Evolutionary conservation across 129 eudicot genomes (phyloP), one percentile per base, ranked within the genome.

Genomic region (Chrysanthemum seticuspe): DNA sequence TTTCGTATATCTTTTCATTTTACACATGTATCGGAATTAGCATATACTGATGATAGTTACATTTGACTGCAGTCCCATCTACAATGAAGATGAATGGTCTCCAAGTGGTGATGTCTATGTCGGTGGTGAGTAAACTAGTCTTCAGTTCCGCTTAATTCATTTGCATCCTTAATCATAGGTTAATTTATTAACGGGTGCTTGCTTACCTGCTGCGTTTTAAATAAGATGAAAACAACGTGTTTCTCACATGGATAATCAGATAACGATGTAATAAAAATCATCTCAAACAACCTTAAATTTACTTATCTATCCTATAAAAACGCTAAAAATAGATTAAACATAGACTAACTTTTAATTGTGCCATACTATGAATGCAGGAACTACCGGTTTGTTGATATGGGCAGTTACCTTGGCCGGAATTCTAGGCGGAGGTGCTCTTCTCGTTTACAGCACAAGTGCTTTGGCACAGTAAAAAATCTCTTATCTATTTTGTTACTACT

Each of bases 371-470:
- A 59, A 14, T 85, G 82, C 74, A 91, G 97, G 97, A 7, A 89
- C 61, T 13, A 94, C 96, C 57, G 98, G 98, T 2, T 79, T 94
- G 79, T 80, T 88, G 83, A 86, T 94, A 50, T 90, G 98, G 98
- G 98, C 93, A 0, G 84, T 90, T n/a, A 94, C 98, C 14, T 79
- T 94, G 21, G 86, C 82, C 31, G 97, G 97, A 13, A 61, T 93
- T 78, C 91, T 94, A 11, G 98, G 93, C 19, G 98, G 98, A 13
- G 97, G 98, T 71, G 98, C 97, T 10, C 87, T 93, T 66, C 89
- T 90, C 48, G 98, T 90, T 70, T 94, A 94, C 97, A 90, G 83
- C 86, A 90, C 98, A 56, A 94, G 98, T 90, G 97, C 97, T 75
- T 83, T 94, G 89, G 86, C 93, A 36, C 90, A 88, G 88, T 90